Conservation (phyloP, 345 rosid genomes). For the Salix udensis region DNA sequence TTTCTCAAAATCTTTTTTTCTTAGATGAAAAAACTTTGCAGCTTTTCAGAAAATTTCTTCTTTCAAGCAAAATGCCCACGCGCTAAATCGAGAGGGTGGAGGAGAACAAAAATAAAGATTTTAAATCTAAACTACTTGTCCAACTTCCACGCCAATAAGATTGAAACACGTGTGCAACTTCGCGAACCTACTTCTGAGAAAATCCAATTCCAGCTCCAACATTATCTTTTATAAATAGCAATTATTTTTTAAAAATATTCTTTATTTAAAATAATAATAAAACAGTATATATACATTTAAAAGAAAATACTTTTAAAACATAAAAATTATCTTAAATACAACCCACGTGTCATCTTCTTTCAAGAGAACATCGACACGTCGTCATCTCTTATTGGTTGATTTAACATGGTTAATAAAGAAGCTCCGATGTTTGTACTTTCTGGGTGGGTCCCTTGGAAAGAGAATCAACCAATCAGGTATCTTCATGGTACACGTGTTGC, state of each 20-base stretch:
- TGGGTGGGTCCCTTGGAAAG: slow-evolving; percentile 18
- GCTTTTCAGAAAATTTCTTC: neutral
- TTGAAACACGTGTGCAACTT: slow-evolving; percentile 30
- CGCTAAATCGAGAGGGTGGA: neutral
- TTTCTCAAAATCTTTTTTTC: too few species aligned
- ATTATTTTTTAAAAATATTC: too few species aligned
- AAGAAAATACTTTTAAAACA: neutral
- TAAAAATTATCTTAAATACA: too few species aligned
- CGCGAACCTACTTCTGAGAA: slow-evolving; percentile 26
- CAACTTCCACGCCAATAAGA: neutral
- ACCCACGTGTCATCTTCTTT: slow-evolving; percentile 29
- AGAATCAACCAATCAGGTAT: slow-evolving; percentile 20
- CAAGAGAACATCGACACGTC: slow-evolving; percentile 13
- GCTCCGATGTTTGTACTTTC: neutral
- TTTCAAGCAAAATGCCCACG: neutral
- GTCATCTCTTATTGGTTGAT: neutral
- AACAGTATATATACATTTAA: too few species aligned
- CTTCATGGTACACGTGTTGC: slow-evolving; percentile 43
- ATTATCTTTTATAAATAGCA: too few species aligned
- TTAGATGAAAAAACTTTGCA: neutral
- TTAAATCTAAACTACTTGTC: neutral
- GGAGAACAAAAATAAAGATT: neutral
- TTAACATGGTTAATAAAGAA: neutral
- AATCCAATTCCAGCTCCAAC: neutral
- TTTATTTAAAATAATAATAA: too few species aligned